Conservation (phyloP, 768 basidiomycete species). For the Cyathus striatus region DNA sequence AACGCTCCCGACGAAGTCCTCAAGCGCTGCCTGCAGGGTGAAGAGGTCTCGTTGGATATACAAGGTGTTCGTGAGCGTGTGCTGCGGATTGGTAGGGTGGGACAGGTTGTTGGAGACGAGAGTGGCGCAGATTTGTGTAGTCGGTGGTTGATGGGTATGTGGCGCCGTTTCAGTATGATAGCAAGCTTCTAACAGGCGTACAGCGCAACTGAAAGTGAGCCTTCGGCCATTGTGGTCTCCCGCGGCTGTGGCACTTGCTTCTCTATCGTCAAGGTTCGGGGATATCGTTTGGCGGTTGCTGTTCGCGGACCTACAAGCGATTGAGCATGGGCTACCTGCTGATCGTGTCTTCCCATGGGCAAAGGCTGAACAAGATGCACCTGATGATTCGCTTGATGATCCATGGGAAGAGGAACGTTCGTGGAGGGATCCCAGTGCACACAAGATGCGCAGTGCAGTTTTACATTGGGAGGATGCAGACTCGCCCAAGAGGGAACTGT, state of each 20-base stretch:
- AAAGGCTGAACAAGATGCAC: slow-evolving; percentile 6
- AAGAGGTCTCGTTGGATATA: slow-evolving; percentile 73
- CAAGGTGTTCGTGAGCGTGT: slow-evolving; percentile 84
- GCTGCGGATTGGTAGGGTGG: slow-evolving; percentile 69
- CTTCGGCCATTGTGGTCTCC: slow-evolving; percentile 88
- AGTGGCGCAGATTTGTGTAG: slow-evolving; percentile 58
- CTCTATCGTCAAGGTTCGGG: slow-evolving; percentile 48
- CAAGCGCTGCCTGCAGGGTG: slow-evolving; percentile 70
- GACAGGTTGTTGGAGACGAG: slow-evolving; percentile 53
- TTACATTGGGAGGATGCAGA: slow-evolving; percentile 40
- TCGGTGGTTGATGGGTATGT: slow-evolving; percentile 67
- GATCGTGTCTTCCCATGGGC: slow-evolving; percentile 3
- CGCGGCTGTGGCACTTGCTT: slow-evolving; percentile 61
- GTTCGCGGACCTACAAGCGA: slow-evolving; percentile 53
- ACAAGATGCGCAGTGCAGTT: slow-evolving; percentile 49
- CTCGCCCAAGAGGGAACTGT: slow-evolving; percentile 17
- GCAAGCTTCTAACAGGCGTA: too few relatives aligned
- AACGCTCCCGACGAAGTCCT: slow-evolving; percentile 47
- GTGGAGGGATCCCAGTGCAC: slow-evolving; percentile 74
- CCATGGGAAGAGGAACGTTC: slow-evolving; percentile 68
- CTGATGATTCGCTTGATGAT: slow-evolving; percentile 23
- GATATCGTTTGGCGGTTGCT: slow-evolving; percentile 70
- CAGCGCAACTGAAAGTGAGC: slow-evolving; percentile 91
- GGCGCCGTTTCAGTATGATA: too few relatives aligned
- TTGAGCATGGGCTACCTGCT: slow-evolving; percentile 16